Evolutionary conservation across 2,329 filamentous ascomycete genomes (phyloP).

Genomic region (Penicillium polonicum): DNA sequence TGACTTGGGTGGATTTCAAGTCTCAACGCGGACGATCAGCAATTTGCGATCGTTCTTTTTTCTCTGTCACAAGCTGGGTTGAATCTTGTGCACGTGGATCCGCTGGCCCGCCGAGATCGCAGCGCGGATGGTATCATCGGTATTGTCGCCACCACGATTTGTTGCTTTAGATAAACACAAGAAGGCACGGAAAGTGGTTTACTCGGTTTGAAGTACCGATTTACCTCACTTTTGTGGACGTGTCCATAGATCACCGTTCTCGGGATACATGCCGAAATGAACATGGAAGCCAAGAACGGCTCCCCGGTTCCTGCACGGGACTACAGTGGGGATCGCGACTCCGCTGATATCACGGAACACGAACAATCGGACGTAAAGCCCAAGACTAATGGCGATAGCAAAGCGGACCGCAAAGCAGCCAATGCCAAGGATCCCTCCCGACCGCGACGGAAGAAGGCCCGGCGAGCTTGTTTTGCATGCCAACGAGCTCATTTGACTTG

Average conservation of each 20-base stretch:
- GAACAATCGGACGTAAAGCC: slow-evolving; percentile 44
- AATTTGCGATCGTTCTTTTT: slow-evolving; percentile 12
- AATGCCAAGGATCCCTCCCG: slow-evolving; percentile 85
- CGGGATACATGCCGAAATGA: slow-evolving; percentile 34
- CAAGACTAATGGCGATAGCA: slow-evolving; percentile 49
- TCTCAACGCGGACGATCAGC: neutral
- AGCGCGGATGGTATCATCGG: slow-evolving; percentile 20
- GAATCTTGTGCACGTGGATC: slow-evolving; percentile 18
- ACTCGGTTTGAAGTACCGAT: slow-evolving; percentile 1
- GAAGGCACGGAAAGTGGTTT: slow-evolving; percentile 3
- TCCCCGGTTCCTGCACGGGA: slow-evolving; percentile 38
- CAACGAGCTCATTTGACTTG: slow-evolving; percentile 97
- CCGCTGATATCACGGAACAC: slow-evolving; percentile 37
- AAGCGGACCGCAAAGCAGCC: slow-evolving; percentile 58
- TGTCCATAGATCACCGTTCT: neutral
- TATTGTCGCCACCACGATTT: slow-evolving; percentile 16
- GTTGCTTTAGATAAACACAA: slow-evolving; percentile 14
- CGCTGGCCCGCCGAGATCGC: slow-evolving; percentile 16
- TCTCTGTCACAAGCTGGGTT: neutral
- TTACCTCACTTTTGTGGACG: neutral
- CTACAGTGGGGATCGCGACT: slow-evolving; percentile 40
- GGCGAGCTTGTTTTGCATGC: slow-evolving; percentile 92
- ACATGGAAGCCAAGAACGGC: slow-evolving; percentile 37
- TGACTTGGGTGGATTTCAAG: slow-evolving; percentile 1
- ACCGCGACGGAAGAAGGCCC: slow-evolving; percentile 90